Conservation (phyloP, 2,329 filamentous ascomycete genomes). For the Albophoma yamanashiensis region DNA sequence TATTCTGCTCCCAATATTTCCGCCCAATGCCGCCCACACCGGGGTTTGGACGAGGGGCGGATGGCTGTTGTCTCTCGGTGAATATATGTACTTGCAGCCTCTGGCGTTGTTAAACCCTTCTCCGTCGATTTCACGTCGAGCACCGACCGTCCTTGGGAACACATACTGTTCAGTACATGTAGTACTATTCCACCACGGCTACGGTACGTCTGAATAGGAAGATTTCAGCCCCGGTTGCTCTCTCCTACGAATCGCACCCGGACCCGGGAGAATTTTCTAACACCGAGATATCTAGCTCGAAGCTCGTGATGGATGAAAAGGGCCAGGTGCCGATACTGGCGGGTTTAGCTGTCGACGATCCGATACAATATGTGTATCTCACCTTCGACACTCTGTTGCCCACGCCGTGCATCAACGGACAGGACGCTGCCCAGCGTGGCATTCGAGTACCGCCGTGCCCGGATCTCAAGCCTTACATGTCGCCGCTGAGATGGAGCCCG, state of each 20-base stretch:
- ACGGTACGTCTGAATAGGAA: background rate
- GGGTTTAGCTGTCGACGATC: constrained; percentile 6
- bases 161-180: background rate
- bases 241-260: background rate
- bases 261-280: background rate
- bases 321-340: background rate
- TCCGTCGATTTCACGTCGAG: background rate
- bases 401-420: constrained; percentile 9
- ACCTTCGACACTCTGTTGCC: constrained; percentile 29
- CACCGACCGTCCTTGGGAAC: background rate
- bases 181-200: background rate
- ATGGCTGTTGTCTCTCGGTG: background rate
- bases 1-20: background rate
- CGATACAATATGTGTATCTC: constrained; percentile 29
- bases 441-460: constrained; percentile 45
- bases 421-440: constrained; percentile 7
- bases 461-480: constrained; percentile 53
- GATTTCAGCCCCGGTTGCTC: background rate
- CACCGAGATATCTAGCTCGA: background rate
- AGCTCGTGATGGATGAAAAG: constrained; percentile 1
- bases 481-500: constrained; percentile 64
- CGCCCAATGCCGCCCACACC: background rate
- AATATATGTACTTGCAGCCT: background rate
- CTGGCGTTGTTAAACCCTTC: background rate
- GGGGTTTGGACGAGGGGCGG: background rate